Percentiles rank a stretch among this genome's conserved stretches.
These are phyloP conservation scores for Apiotrichum porosum DNA, from an alignment of 1,284 basidiomycete species.

Conservation along the genomic window DNA sequence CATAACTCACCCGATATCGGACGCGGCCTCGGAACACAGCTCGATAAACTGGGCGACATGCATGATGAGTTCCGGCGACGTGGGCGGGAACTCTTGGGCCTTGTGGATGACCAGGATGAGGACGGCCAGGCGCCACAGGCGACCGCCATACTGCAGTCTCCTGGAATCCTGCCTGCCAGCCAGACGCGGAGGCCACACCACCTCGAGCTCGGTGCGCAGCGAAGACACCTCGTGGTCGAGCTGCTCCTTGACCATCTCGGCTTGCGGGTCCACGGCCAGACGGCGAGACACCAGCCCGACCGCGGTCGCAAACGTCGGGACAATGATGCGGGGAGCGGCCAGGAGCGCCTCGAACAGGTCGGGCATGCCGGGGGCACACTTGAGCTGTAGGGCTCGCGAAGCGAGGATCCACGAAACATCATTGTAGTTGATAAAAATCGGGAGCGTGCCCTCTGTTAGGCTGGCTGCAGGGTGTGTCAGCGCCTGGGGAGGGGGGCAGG, in stretches of 20 bases:
- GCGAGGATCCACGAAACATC: conserved; percentile 6
- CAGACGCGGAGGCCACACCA: conserved; percentile 3
- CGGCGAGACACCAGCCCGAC: conserved; percentile 2
- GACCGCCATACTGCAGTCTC: conserved; percentile 5
- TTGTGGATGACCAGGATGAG: conserved; percentile 4
- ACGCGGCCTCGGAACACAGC: background rate
- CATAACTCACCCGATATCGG: no score
- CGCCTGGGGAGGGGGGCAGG: no score
- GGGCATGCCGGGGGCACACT: background rate
- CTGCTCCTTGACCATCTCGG: conserved; percentile 3
- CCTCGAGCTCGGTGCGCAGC: conserved; percentile 7
- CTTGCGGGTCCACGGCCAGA: background rate
- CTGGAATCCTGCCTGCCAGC: conserved; percentile 1
- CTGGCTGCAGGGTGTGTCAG: no score
- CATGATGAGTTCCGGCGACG: background rate
- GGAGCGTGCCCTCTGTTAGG: background rate
- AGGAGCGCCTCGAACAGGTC: conserved; percentile 7
- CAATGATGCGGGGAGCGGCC: conserved; percentile 1
- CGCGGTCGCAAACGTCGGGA: conserved; percentile 1
- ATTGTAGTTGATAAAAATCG: conserved; percentile 1
- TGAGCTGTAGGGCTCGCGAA: conserved; percentile 7
- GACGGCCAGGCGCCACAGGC: conserved; percentile 2
- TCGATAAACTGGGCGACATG: conserved; percentile 1
- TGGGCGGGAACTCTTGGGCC: conserved; percentile 1
- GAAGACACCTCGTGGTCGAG: conserved; percentile 3